Base-by-base conservation (phyloP, 495 filamentous ascomycete genomes). In the Aspergillus olivimuriae region DNA sequence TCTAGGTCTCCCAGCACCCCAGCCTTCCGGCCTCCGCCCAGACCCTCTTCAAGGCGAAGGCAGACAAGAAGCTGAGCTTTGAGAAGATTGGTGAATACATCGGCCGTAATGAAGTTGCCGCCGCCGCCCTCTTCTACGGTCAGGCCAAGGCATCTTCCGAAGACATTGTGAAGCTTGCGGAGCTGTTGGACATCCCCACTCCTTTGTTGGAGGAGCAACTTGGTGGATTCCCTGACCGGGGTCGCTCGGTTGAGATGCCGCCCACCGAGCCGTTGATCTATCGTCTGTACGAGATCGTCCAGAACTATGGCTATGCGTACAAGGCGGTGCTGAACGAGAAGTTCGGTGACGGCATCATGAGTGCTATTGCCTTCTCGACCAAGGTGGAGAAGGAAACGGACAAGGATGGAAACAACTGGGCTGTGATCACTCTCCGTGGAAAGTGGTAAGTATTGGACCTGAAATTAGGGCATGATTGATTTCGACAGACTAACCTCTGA, bases 331-430 rank as follows among this genome's bases (percentile, higher is more conserved):
- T 98, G 62, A 98, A 98, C 58, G 92, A 98, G 78, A 98, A 95
- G 72, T 96, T 98, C 68, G 92, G 92, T 0, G 92, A 98, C 65
- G 92, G 92, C 0, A 98, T 98, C 56, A 96, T 98, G 92, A 94
- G 88, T 57, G 92, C 91, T 0, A 95, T 98, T 60, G 78, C 82
- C 5, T 98, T 98, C 59, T 83, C 80, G 30, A 94, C 89, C 1
- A 90, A 89, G 65, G 87, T 98, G 11, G 88, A 96, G 69, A 96
- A 95, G 76, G 92, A 98, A 78, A 80, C 80, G 6, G 92, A 96
- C 67, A 75, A 80, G 42, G 75, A 86, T 55, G 90, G 89, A 14
- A 81, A 77, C 49, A 70, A 73, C 31, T 94, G 90, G 90, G 92
- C 84, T 12, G 80, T 89, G 38, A 98, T 98, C 62, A 94, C 89